Evolutionary conservation across 768 basidiomycete genomes (phyloP).

Genomic region (Trichaptum fuscoviolaceum): DNA sequence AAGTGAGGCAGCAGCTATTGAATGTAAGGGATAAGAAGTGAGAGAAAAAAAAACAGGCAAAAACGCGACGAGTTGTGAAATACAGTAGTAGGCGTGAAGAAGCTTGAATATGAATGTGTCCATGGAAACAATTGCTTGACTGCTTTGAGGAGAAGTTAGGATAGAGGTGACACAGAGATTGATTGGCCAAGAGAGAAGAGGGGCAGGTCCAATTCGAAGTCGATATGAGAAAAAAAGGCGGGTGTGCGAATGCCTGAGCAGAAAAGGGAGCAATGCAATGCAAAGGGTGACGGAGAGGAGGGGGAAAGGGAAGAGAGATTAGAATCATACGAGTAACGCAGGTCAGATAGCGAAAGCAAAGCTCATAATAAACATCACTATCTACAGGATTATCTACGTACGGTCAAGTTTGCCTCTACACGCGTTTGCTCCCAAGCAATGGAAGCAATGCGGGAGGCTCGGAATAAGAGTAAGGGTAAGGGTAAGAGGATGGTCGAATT

Average conservation of each 20-base stretch:
- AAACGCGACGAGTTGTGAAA: constrained; percentile 11
- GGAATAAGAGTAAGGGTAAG: not conserved
- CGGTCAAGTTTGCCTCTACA: not conserved
- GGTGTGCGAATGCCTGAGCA: not conserved
- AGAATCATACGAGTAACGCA: not conserved
- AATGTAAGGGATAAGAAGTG: constrained; percentile 6
- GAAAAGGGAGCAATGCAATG: constrained; percentile 9
- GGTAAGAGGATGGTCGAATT: not conserved
- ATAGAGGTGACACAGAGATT: not conserved
- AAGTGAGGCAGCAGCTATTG: not conserved
- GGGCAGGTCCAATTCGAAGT: not conserved
- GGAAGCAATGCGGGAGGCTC: not conserved
- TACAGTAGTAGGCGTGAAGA: constrained; percentile 13
- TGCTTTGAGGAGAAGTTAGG: not conserved
- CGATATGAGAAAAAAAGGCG: not conserved
- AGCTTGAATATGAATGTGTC: constrained; percentile 9
- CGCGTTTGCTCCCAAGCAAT: not conserved
- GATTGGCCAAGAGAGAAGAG: not conserved
- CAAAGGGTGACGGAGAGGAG: constrained; percentile 9
- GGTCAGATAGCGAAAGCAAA: constrained; percentile 9
- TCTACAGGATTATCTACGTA: not conserved
- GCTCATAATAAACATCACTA: not conserved
- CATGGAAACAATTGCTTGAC: not conserved
- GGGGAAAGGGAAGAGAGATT: constrained; percentile 7
- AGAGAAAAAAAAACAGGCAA: constrained; percentile 3